Conservation (phyloP, 2,329 filamentous ascomycete species). For the Fusarium continuum region DNA sequence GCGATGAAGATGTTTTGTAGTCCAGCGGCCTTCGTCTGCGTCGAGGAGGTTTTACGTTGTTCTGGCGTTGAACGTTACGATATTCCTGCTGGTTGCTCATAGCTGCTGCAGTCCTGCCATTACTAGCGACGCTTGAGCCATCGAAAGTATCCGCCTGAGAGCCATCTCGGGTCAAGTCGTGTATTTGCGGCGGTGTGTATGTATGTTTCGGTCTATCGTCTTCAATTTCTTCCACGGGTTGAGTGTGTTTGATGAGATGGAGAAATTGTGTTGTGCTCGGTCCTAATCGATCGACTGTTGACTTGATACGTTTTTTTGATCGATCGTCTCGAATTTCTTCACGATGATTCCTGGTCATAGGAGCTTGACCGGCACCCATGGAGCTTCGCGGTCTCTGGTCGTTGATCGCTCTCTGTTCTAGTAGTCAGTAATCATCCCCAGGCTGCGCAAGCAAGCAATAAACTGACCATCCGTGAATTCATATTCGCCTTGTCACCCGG, state of each 20-base stretch:
- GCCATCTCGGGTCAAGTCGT: conserved; percentile 31
- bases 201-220: conserved; percentile 12
- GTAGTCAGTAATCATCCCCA: conserved; percentile 15
- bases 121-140: conserved; percentile 24
- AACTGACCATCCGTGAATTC: conserved; percentile 39
- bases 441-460: not conserved
- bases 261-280: too few species aligned
- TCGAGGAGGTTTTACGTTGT: not conserved
- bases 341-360: not conserved
- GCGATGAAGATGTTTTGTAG: not conserved
- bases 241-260: not conserved
- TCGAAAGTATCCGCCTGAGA: conserved; percentile 34
- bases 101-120: conserved; percentile 18
- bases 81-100: conserved; percentile 30
- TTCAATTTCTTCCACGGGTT: conserved; percentile 17
- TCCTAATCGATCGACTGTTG: too few species aligned
- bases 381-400: conserved; percentile 35
- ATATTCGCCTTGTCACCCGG: conserved; percentile 36
- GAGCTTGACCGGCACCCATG: conserved; percentile 9
- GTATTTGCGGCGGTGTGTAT: conserved; percentile 4
- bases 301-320: conserved; percentile 39
- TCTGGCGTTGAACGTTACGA: conserved; percentile 28
- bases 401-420: conserved; percentile 40
- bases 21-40: conserved; percentile 12
- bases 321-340: conserved; percentile 16